A percentile compares a stretch with the other conserved stretches of the same genome.
Evolutionary conservation across 2,329 filamentous ascomycete species (phyloP).

Genomic region (Fusarium pseudograminearum): DNA sequence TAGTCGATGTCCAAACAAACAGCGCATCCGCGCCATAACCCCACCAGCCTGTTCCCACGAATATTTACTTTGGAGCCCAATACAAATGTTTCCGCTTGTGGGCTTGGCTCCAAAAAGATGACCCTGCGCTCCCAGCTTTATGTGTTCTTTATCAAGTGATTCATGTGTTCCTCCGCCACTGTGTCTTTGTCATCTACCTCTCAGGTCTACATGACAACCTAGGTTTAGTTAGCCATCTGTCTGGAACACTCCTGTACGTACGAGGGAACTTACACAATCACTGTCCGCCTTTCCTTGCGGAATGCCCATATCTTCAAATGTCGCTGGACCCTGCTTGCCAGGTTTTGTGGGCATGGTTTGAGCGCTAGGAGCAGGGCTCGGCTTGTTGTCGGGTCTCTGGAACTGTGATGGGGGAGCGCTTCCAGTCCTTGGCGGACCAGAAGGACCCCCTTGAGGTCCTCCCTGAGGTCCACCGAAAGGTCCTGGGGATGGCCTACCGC

Average conservation of each 20-base stretch:
- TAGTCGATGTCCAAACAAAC: constrained; percentile 30
- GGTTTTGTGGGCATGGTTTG: constrained; percentile 56
- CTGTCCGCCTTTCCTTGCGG: constrained; percentile 84
- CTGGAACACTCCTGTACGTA: background rate
- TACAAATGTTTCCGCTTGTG: constrained; percentile 36
- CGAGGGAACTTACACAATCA: constrained; percentile 79
- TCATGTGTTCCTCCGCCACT: background rate
- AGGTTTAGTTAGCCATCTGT: constrained; percentile 2
- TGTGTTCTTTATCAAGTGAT: constrained; percentile 25
- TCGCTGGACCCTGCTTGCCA: constrained; percentile 82
- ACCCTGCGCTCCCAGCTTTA: constrained; percentile 24
- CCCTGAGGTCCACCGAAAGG: constrained; percentile 35
- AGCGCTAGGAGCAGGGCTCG: constrained; percentile 49
- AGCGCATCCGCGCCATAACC: constrained; percentile 22
- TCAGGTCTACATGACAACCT: constrained; percentile 47
- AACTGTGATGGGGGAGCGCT: constrained; percentile 55
- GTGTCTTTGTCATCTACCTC: background rate
- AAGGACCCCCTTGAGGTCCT: constrained; percentile 31
- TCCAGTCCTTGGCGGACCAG: constrained; percentile 49
- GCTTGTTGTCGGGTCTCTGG: constrained; percentile 47
- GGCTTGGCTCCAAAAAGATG: constrained; percentile 40
- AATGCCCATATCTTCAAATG: constrained; percentile 98
- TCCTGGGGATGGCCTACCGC: constrained; percentile 43
- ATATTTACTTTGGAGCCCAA: constrained; percentile 25
- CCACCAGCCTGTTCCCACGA: constrained; percentile 12